Conservation (phyloP, 2,329 filamentous ascomycete species). For the Didymella sp. region DNA sequence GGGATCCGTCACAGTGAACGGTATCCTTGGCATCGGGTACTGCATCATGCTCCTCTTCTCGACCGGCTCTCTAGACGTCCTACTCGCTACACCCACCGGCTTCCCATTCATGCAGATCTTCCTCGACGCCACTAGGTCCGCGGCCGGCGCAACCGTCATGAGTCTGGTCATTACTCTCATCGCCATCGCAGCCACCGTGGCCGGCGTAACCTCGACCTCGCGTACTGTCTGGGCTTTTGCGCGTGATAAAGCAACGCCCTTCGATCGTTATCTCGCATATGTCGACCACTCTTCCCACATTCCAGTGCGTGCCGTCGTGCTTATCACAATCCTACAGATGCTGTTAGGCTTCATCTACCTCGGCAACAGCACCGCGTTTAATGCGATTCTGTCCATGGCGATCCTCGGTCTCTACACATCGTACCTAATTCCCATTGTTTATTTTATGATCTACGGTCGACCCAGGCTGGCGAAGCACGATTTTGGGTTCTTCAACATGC, state of each 20-base stretch:
- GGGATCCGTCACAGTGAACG: slow-evolving; percentile 51
- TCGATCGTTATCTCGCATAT: slow-evolving; percentile 48
- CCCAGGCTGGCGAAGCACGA: slow-evolving; percentile 21
- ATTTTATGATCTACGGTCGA: slow-evolving; percentile 50
- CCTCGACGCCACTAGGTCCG: slow-evolving; percentile 27
- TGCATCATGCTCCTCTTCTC: slow-evolving; percentile 55
- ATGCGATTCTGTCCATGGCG: slow-evolving; percentile 52
- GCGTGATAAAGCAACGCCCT: slow-evolving; percentile 49
- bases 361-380: slow-evolving; percentile 54
- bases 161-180: slow-evolving; percentile 25
- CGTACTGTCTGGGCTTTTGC: slow-evolving; percentile 53
- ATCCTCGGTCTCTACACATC: slow-evolving; percentile 56
- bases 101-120: slow-evolving; percentile 59
- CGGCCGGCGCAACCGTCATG: slow-evolving; percentile 53
- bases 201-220: slow-evolving; percentile 48
- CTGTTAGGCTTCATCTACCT: slow-evolving; percentile 50
- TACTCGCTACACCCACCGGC: slow-evolving; percentile 53
- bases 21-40: slow-evolving; percentile 55
- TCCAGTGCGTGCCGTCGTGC: slow-evolving; percentile 41
- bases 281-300: slow-evolving; percentile 44
- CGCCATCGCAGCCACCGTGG: slow-evolving; percentile 29
- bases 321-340: slow-evolving; percentile 41
- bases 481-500: slow-evolving; percentile 38
- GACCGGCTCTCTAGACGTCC: slow-evolving; percentile 49
- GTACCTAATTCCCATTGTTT: slow-evolving; percentile 53